These are phyloP conservation scores for Salmacisia buchloeana DNA, from an alignment of 1,284 basidiomycete genomes.

Conservation along the genomic window DNA sequence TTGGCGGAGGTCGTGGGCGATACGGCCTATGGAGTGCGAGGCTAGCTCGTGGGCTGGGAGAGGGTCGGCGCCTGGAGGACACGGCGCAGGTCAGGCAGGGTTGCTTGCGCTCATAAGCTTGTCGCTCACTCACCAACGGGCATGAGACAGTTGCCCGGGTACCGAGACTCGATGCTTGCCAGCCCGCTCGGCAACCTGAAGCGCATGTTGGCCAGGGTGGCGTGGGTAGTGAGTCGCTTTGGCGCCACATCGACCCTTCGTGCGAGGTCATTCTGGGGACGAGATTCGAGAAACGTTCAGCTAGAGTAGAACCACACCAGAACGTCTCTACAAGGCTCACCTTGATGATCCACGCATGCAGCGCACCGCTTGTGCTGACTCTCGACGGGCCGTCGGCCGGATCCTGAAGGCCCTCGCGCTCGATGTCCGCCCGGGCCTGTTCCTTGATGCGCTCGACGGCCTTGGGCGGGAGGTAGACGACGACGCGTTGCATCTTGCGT, in stretches of 20 bases:
- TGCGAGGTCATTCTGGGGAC: not conserved
- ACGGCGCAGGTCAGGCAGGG: too few relatives aligned
- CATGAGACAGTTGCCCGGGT: not conserved
- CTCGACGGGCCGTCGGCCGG: too few relatives aligned
- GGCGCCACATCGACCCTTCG: not conserved
- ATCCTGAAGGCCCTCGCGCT: not conserved
- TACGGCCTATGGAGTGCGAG: not conserved
- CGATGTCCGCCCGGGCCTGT: not conserved
- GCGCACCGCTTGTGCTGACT: not conserved
- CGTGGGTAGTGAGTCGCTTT: not conserved
- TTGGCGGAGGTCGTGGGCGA: not conserved
- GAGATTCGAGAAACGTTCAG: not conserved
- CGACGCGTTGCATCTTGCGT: not conserved
- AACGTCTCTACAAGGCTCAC: not conserved
- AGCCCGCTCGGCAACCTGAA: not conserved
- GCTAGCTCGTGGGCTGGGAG: not conserved
- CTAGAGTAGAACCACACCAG: not conserved
- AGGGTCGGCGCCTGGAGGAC: not conserved
- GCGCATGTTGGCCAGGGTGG: slow-evolving; percentile 1
- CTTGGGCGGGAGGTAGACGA: not conserved
- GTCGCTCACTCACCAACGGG: slow-evolving; percentile 1
- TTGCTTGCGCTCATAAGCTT: too few relatives aligned
- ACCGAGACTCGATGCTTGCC: not conserved
- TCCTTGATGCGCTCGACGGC: not conserved
- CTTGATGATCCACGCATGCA: slow-evolving; percentile 7